Conservation (phyloP, 225 moss, liverwort and hornwort genomes). For the Antitrichia curtipendula region DNA sequence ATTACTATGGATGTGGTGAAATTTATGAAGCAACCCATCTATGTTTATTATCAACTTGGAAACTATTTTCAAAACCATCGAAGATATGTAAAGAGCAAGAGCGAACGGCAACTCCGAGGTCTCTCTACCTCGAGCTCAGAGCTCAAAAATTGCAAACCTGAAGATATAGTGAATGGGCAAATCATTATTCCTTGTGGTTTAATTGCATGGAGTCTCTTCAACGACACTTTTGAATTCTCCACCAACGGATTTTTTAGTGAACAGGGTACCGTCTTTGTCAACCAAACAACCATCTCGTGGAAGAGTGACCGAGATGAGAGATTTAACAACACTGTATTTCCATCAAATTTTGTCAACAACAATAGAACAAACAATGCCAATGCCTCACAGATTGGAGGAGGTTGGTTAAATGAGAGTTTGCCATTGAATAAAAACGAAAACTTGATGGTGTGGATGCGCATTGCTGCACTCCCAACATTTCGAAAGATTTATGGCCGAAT, state of each 20-base stretch:
- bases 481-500: conserved; percentile 42
- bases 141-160: conserved; percentile 24
- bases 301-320: conserved; percentile 22
- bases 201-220: conserved; percentile 53
- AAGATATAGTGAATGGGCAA: conserved; percentile 7
- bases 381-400: conserved; percentile 40
- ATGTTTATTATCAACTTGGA: conserved; percentile 29
- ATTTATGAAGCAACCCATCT: conserved; percentile 33
- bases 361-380: not conserved
- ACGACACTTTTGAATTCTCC: conserved; percentile 32
- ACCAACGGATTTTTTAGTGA: not conserved
- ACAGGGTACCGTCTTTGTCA: conserved; percentile 2
- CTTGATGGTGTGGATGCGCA: conserved; percentile 52
- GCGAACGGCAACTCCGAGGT: conserved; percentile 26
- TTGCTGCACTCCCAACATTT: conserved; percentile 33
- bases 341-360: conserved; percentile 38
- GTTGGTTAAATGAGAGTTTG: not conserved
- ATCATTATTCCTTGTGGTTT: conserved; percentile 28
- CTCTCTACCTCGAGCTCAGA: not conserved
- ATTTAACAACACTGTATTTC: conserved; percentile 21
- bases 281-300: conserved; percentile 36
- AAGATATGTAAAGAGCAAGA: conserved; percentile 36
- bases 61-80: conserved; percentile 50
- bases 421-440: conserved; percentile 26
- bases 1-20: conserved; percentile 8